phyloP scores from a whole-genome alignment of 2,329 filamentous ascomycete species.

The Eutypa lata region DNA sequence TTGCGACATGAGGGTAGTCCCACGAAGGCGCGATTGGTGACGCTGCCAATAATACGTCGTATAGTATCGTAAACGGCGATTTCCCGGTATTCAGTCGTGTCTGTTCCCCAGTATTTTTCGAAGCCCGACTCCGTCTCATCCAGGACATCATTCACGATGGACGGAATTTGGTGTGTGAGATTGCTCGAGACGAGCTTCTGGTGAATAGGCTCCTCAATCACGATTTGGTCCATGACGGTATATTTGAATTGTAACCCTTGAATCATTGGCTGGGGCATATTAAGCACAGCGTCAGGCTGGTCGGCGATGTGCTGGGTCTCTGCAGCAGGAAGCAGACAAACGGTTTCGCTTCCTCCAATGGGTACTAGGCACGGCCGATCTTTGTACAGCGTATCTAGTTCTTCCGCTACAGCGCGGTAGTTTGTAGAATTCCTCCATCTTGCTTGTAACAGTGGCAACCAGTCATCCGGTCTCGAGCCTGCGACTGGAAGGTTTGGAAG shows the following conservation, averaged over 20 bases:
- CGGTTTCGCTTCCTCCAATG: neutral
- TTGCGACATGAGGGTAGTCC: constrained; percentile 19
- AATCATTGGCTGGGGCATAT: constrained; percentile 2
- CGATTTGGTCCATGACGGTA: constrained; percentile 7
- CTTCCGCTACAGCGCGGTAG: constrained; percentile 4
- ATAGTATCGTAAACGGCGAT: constrained; percentile 9
- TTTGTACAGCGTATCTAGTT: neutral
- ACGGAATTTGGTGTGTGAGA: constrained; percentile 1
- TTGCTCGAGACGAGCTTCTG: neutral
- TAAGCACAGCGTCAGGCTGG: constrained; percentile 8
- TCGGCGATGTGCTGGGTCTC: constrained; percentile 8
- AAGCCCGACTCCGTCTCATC: constrained; percentile 3
- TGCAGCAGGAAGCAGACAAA: constrained; percentile 4
- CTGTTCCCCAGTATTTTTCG: neutral
- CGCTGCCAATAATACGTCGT: constrained; percentile 6
- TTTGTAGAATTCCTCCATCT: constrained; percentile 10
- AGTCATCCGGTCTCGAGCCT: constrained; percentile 7
- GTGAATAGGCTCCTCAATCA: neutral
- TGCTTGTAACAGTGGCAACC: constrained; percentile 9
- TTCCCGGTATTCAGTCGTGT: constrained; percentile 2
- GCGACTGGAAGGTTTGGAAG: constrained; percentile 8
- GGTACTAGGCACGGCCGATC: constrained; percentile 3
- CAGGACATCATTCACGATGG: constrained; percentile 3
- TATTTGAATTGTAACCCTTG: constrained; percentile 10
- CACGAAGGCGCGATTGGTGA: constrained; percentile 17